A percentile compares a stretch with the other conserved stretches of the same genome.
These are phyloP conservation scores for Magnusiomyces tetraspermus DNA, from an alignment of 1,139 yeast species.

Conservation along the genomic window DNA sequence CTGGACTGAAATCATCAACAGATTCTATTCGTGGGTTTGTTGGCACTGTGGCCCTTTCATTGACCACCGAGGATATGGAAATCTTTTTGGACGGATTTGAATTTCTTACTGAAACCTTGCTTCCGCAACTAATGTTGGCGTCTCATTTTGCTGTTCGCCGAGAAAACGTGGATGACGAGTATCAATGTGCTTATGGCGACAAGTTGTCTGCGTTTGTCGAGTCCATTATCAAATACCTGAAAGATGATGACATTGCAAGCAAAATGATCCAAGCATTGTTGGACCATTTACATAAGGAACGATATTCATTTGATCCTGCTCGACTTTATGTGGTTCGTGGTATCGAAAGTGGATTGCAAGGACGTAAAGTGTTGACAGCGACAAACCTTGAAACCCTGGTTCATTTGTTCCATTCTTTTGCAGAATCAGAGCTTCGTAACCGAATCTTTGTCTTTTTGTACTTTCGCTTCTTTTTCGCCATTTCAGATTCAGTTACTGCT, in stretches of 20 bases:
- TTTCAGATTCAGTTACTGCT: constrained; percentile 4
- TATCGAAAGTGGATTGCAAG: constrained; percentile 42
- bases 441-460: constrained; percentile 25
- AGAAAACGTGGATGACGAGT: constrained; percentile 20
- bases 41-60: constrained; percentile 45
- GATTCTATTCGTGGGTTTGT: constrained; percentile 69
- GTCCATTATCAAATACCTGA: constrained; percentile 37
- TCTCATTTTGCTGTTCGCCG: constrained; percentile 41
- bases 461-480: constrained; percentile 8
- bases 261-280: constrained; percentile 31
- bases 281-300: constrained; percentile 39
- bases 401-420: constrained; percentile 42
- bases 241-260: constrained; percentile 28
- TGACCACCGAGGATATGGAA: constrained; percentile 40
- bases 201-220: constrained; percentile 41
- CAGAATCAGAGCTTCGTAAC: constrained; percentile 54
- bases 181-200: constrained; percentile 51
- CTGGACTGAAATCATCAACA: constrained; percentile 70
- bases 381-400: constrained; percentile 30
- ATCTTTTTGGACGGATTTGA: constrained; percentile 34
- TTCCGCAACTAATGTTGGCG: constrained; percentile 61
- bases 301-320: constrained; percentile 60
- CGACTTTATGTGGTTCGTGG: constrained; percentile 57
- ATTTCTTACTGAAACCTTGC: constrained; percentile 43
- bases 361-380: constrained; percentile 29